Evolutionary conservation across 768 basidiomycete species (phyloP), one percentile per base, ranked within the genome.

Genomic region (Lyophyllum semitale): DNA sequence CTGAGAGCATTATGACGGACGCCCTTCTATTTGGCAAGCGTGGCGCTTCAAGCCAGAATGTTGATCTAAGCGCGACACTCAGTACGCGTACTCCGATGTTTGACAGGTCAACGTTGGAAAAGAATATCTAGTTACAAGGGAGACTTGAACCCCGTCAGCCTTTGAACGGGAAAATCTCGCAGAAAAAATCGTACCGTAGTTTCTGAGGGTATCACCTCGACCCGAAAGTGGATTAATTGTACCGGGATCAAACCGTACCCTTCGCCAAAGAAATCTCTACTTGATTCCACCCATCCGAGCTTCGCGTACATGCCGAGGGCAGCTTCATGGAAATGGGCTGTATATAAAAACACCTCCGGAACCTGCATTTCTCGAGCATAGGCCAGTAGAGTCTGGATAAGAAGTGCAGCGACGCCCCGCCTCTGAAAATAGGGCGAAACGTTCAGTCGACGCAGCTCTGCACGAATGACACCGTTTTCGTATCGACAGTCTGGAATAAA

Each of bases 241-340:
- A 48, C 27, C 22, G 48, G n/a, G 20, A 55, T 41, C 4, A 52
- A 18, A 41, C 51, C 17, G 18, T 42, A 8, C 22, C 37, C 45
- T 12, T 45, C 45, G 25, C 25, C 33, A 4, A 44, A 9, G 12
- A 30, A 18, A 1, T 25, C 30, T 33, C 26, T 56, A 8, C 41
- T 18, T 4, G 25, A 15, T 17, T 57, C 55, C 17, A 57, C 45
- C 66, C 64, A 68, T 11, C 69, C 69, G n/a, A 46, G 27, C 20
- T 43, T 52, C 18, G 38, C 25, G 18, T 61, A 61, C 37, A 58
- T 26, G 18, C 11, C 32, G 7, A 55, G 55, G 29, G 60, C 60
- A 13, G 48, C 20, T 23, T 37, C 9, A 17, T 58, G 57, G 23
- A 32, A 54, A 1, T 48, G 40, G 6, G 51, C 51, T 4, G 60